Conservation (phyloP, 768 basidiomycete genomes). For the Amanita rimosa region DNA sequence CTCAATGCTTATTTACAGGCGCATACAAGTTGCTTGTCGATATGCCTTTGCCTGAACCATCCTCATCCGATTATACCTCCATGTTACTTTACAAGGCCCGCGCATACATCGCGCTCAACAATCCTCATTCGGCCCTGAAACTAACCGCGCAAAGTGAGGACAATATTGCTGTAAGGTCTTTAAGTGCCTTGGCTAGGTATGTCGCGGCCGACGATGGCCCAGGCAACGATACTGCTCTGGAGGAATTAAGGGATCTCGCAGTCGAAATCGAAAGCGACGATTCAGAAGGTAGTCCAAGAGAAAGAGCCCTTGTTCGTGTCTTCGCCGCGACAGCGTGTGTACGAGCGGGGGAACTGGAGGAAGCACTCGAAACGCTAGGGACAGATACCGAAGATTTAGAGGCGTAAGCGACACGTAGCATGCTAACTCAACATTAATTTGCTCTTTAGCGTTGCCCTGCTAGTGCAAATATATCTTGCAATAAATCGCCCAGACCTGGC, state of each 20-base stretch:
- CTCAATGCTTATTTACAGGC: slow-evolving; percentile 24
- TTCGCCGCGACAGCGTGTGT: slow-evolving; percentile 84
- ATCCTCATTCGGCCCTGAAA: slow-evolving; percentile 42
- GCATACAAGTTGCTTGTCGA: slow-evolving; percentile 57
- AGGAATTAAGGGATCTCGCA: slow-evolving; percentile 75
- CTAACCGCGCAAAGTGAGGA: slow-evolving; percentile 48
- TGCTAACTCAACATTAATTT: not conserved
- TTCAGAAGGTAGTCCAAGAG: slow-evolving; percentile 49
- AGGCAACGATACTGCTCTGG: slow-evolving; percentile 50
- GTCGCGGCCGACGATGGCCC: slow-evolving; percentile 31
- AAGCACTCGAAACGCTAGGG: slow-evolving; percentile 83
- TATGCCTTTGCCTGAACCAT: slow-evolving; percentile 43
- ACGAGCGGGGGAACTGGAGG: slow-evolving; percentile 77
- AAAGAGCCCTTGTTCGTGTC: slow-evolving; percentile 66
- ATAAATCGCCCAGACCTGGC: slow-evolving; percentile 83
- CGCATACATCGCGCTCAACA: slow-evolving; percentile 59
- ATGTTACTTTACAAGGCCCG: slow-evolving; percentile 72
- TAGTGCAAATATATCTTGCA: slow-evolving; percentile 84
- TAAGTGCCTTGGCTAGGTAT: slow-evolving; percentile 64
- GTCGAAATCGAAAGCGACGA: slow-evolving; percentile 83
- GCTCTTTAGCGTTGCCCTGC: slow-evolving; percentile 58
- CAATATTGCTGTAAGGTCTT: slow-evolving; percentile 59
- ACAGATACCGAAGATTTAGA: slow-evolving; percentile 72
- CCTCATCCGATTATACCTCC: slow-evolving; percentile 52
- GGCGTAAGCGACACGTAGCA: slow-evolving; percentile 46